Percentiles rank a stretch among this genome's conserved stretches.
Conservation (phyloP, 495 filamentous ascomycete genomes). For the Glonium stellatum region DNA sequence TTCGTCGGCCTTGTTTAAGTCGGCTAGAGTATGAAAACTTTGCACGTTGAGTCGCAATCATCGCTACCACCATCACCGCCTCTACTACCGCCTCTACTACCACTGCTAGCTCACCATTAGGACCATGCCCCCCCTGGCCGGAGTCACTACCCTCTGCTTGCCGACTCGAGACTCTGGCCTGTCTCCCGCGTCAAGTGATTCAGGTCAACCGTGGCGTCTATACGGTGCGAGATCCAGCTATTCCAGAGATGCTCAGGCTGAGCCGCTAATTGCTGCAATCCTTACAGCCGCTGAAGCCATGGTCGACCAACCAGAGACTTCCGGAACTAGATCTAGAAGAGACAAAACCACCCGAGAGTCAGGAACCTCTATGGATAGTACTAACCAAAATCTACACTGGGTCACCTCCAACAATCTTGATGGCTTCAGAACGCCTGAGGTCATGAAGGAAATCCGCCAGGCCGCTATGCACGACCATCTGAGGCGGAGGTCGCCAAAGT, state of each 20-base stretch:
- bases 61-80: too few species aligned
- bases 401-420: conserved; percentile 23
- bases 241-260: not conserved
- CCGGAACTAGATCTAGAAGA: not conserved
- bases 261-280: not conserved
- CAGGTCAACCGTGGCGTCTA: not conserved
- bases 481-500: conserved; percentile 15
- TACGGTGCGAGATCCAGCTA: conserved; percentile 1
- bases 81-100: too few species aligned
- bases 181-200: not conserved
- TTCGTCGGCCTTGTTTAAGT: not conserved
- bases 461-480: conserved; percentile 25
- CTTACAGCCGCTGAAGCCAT: not conserved
- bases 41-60: not conserved
- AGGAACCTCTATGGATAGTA: not conserved
- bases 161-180: not conserved
- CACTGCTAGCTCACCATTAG: not conserved
- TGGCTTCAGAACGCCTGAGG: conserved; percentile 15
- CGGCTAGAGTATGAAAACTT: not conserved
- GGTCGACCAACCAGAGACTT: too few species aligned
- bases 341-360: not conserved
- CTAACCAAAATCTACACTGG: conserved; percentile 12
- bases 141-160: not conserved
- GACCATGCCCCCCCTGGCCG: not conserved
- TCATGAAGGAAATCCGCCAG: conserved; percentile 27